phyloP scores from a whole-genome alignment of 2,329 filamentous ascomycete genomes.

The Beauveria sp. region DNA sequence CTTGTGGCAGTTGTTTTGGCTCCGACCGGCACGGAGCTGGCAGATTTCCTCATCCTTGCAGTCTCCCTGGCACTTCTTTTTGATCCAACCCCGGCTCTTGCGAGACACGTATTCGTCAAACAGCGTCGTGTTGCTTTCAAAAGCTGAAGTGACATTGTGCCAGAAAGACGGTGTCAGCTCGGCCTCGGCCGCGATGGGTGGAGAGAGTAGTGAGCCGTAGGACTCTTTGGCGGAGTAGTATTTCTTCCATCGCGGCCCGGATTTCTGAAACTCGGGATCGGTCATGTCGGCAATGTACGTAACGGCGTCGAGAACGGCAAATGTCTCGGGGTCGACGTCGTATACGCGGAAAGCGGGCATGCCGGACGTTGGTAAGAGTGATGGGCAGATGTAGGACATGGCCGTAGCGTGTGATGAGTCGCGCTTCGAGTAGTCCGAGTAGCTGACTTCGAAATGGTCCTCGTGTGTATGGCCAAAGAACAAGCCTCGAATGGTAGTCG shows the following conservation, averaged over 20 bases:
- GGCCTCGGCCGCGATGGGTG: constrained; percentile 29
- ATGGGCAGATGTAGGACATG: constrained; percentile 47
- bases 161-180: constrained; percentile 51
- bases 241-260: constrained; percentile 42
- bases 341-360: constrained; percentile 53
- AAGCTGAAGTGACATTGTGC: constrained; percentile 46
- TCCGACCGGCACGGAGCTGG: constrained; percentile 41
- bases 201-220: constrained; percentile 53
- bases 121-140: constrained; percentile 34
- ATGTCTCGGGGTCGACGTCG: constrained; percentile 51
- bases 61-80: constrained; percentile 31
- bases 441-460: constrained; percentile 49
- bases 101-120: constrained; percentile 43
- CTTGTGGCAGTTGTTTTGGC: constrained; percentile 43
- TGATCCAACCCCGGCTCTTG: constrained; percentile 39
- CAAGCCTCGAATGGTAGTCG: constrained; percentile 44
- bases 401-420: constrained; percentile 36
- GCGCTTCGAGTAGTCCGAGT: constrained; percentile 39
- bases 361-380: constrained; percentile 46
- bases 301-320: constrained; percentile 44
- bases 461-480: constrained; percentile 53
- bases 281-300: constrained; percentile 48
- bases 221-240: constrained; percentile 61
- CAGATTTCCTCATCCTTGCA: constrained; percentile 43
- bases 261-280: constrained; percentile 33